Evolutionary conservation across 2,329 filamentous ascomycete genomes (phyloP).

Genomic region (Hirsutella minnesotensis): DNA sequence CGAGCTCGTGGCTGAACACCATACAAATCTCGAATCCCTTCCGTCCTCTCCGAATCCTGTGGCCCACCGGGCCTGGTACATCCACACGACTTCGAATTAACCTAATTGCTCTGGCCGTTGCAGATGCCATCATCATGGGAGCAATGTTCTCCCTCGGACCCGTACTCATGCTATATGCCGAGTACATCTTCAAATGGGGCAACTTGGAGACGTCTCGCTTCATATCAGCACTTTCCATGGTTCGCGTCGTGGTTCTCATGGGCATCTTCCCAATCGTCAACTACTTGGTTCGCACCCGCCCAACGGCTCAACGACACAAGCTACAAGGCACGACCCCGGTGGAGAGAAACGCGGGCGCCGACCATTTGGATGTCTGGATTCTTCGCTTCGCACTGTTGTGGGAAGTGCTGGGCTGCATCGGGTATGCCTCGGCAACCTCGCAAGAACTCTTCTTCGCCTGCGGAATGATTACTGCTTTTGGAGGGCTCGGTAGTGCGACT

Average conservation of each 20-base stretch:
- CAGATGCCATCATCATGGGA: constrained; percentile 74
- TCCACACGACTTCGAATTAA: constrained; percentile 58
- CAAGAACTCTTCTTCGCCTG: constrained; percentile 56
- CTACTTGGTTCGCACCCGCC: constrained; percentile 54
- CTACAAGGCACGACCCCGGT: constrained; percentile 20
- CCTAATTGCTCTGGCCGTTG: constrained; percentile 64
- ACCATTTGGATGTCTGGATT: constrained; percentile 64
- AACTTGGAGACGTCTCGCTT: constrained; percentile 71
- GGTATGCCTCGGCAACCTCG: constrained; percentile 56
- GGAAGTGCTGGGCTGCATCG: constrained; percentile 63
- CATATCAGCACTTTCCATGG: constrained; percentile 66
- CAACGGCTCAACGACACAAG: constrained; percentile 29
- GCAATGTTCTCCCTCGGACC: constrained; percentile 69
- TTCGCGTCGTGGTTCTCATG: constrained; percentile 65
- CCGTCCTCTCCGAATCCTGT: constrained; percentile 65
- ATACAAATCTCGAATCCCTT: constrained; percentile 53
- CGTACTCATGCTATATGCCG: constrained; percentile 76
- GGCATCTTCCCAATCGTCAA: constrained; percentile 66
- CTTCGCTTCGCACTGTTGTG: constrained; percentile 65
- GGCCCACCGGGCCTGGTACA: constrained; percentile 55
- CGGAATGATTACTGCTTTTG: constrained; percentile 63
- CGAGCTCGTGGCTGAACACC: constrained; percentile 16
- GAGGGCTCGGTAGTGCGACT: constrained; percentile 76
- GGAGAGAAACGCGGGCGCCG: constrained; percentile 55
- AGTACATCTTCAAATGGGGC: constrained; percentile 71